Percentiles rank a stretch among this genome's conserved stretches.
Evolutionary conservation across 2,329 filamentous ascomycete genomes (phyloP).

Genomic region (Curvularia sp.): DNA sequence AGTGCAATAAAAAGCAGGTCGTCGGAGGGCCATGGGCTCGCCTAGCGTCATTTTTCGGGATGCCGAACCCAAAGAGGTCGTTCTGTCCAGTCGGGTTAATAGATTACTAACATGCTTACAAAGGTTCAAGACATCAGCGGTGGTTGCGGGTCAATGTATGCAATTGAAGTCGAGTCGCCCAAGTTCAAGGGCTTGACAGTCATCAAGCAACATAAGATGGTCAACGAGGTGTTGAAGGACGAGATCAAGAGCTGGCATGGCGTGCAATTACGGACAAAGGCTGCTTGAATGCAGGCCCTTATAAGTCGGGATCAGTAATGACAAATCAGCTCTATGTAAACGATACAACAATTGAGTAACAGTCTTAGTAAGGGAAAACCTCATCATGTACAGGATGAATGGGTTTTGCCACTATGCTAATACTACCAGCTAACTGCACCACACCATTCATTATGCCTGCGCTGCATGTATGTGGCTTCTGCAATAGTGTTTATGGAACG

Average conservation of each 20-base stretch:
- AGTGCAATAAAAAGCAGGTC: background rate
- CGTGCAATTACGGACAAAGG: constrained; percentile 77
- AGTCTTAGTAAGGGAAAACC: too few species aligned
- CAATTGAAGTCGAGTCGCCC: constrained; percentile 75
- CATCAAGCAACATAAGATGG: constrained; percentile 82
- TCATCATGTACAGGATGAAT: too few species aligned
- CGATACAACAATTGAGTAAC: background rate
- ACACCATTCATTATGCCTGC: too few species aligned
- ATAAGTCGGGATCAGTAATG: background rate
- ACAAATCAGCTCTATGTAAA: background rate
- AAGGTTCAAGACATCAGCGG: constrained; percentile 81
- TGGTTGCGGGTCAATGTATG: constrained; percentile 88
- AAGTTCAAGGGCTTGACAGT: constrained; percentile 74
- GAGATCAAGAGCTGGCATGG: constrained; percentile 84
- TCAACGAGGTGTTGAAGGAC: constrained; percentile 76
- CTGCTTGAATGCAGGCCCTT: constrained; percentile 29
- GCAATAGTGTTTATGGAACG: too few species aligned
- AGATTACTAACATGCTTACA: constrained; percentile 22
- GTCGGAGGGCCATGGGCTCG: background rate
- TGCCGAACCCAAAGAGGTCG: background rate
- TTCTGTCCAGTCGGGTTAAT: background rate
- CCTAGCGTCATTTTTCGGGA: background rate
- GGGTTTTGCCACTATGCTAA: too few species aligned
- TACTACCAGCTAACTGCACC: too few species aligned
- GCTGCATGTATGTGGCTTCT: too few species aligned